phyloP scores from a whole-genome alignment of 2,329 filamentous ascomycete species.

The Colletotrichum australisinense region DNA sequence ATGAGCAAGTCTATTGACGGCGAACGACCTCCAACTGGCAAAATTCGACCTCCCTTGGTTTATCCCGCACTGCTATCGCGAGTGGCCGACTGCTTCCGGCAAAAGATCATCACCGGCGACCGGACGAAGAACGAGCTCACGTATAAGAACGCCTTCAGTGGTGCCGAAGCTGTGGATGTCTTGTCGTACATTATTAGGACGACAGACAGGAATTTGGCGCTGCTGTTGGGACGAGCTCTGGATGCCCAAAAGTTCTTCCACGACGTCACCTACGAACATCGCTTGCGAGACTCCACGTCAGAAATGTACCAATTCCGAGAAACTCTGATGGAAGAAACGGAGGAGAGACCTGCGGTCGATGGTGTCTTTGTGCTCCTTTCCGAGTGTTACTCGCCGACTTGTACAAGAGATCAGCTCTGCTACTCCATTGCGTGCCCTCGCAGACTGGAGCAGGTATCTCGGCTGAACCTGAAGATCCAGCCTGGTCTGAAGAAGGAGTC shows the following conservation, averaged over 20 bases:
- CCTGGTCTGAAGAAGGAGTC: slow-evolving; percentile 81
- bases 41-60: slow-evolving; percentile 82
- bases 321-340: slow-evolving; percentile 85
- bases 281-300: slow-evolving; percentile 89
- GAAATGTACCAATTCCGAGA: slow-evolving; percentile 98
- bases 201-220: slow-evolving; percentile 91
- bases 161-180: slow-evolving; percentile 93
- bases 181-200: slow-evolving; percentile 98
- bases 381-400: slow-evolving; percentile 98
- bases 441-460: slow-evolving; percentile 92
- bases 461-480: slow-evolving; percentile 92
- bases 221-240: slow-evolving; percentile 89
- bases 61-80: slow-evolving; percentile 95
- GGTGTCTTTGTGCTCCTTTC: slow-evolving; percentile 96
- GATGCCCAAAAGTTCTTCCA: slow-evolving; percentile 99
- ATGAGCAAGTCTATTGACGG: slow-evolving; percentile 66
- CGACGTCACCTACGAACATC: slow-evolving; percentile 97
- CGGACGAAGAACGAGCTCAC: slow-evolving; percentile 96
- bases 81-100: slow-evolving; percentile 91
- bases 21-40: slow-evolving; percentile 68
- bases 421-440: slow-evolving; percentile 98
- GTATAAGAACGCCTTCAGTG: slow-evolving; percentile 97
- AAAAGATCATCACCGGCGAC: slow-evolving; percentile 87
- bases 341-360: slow-evolving; percentile 81
- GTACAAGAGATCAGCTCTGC: slow-evolving; percentile 92